Percentiles rank a stretch among this genome's conserved stretches.
Evolutionary conservation across 768 basidiomycete genomes (phyloP).

Genomic region (Amanita brunnescens): DNA sequence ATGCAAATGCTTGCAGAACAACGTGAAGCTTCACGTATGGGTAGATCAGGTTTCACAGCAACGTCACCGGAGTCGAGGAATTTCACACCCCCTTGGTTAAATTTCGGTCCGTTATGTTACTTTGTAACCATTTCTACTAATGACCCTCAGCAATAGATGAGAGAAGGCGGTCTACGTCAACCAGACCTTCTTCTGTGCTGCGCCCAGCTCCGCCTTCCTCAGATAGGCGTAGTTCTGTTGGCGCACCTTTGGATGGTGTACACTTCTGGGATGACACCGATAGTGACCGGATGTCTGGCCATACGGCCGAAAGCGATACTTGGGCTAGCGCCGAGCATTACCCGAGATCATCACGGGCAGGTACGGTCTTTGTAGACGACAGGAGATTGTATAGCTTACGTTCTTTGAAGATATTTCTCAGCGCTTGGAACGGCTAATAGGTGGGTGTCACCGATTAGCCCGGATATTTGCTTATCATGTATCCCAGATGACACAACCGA

Average conservation of each 20-base stretch:
- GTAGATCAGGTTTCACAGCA: background rate
- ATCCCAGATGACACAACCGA: background rate
- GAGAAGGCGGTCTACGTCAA: background rate
- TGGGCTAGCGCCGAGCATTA: background rate
- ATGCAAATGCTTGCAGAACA: background rate
- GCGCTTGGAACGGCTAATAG: constrained; percentile 1
- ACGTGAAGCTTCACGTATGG: background rate
- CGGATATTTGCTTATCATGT: background rate
- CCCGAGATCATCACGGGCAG: background rate
- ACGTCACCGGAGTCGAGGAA: background rate
- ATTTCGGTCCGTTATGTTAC: background rate
- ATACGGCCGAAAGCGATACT: background rate
- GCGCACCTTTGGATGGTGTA: background rate
- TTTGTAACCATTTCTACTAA: background rate
- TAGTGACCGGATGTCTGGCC: constrained; percentile 1
- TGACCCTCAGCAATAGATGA: background rate
- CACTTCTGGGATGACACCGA: constrained; percentile 4
- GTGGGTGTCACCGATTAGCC: background rate
- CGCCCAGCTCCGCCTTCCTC: background rate
- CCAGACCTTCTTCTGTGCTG: background rate
- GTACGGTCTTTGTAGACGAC: background rate
- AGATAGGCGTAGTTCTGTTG: background rate
- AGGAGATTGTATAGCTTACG: background rate
- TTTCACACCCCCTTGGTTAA: background rate
- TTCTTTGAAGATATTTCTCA: constrained; percentile 1